Evolutionary conservation across 192 early-diverging fungal species (phyloP).

Genomic region (Polychytrium aggregatum): DNA sequence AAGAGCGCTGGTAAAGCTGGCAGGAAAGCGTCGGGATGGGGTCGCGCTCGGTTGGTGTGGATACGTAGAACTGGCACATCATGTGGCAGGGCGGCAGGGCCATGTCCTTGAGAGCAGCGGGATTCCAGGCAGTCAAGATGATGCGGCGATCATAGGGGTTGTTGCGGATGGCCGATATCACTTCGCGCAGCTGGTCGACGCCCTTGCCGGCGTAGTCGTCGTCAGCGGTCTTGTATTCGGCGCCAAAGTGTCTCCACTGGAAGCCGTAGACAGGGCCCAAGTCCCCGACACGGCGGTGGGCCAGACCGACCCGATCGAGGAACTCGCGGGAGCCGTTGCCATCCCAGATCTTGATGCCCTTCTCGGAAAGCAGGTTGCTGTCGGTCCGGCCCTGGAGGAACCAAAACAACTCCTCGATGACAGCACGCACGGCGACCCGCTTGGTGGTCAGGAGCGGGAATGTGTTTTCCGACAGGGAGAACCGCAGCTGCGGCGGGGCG

Average conservation of each 20-base stretch:
- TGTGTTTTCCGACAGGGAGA: constrained; percentile 56
- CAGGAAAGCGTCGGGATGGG: constrained; percentile 61
- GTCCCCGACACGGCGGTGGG: constrained; percentile 69
- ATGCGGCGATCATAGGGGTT: constrained; percentile 85
- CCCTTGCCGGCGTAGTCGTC: constrained; percentile 82
- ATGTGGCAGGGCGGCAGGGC: constrained; percentile 97
- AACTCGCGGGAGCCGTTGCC: constrained; percentile 83
- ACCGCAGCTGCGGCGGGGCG: constrained; percentile 80
- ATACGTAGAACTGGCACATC: constrained; percentile 95
- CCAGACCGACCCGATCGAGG: constrained; percentile 73
- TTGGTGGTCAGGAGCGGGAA: constrained; percentile 94
- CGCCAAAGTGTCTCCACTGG: constrained; percentile 99
- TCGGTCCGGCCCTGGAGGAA: constrained; percentile 89
- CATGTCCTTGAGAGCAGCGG: constrained; percentile 80
- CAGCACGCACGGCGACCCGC: constrained; percentile 79
- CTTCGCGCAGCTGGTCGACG: constrained; percentile 83
- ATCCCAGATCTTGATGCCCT: constrained; percentile 45
- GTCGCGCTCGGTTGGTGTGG: constrained; percentile 38
- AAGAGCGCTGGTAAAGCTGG: constrained; percentile 88
- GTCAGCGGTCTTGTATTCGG: constrained; percentile 70
- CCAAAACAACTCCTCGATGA: constrained; percentile 92
- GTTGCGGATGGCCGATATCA: constrained; percentile 74
- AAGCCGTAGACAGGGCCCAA: constrained; percentile 96
- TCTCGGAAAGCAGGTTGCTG: constrained; percentile 58
- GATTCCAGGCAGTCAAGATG: constrained; percentile 95